Conservation (phyloP, 768 basidiomycete species). For the Panus rudis region DNA sequence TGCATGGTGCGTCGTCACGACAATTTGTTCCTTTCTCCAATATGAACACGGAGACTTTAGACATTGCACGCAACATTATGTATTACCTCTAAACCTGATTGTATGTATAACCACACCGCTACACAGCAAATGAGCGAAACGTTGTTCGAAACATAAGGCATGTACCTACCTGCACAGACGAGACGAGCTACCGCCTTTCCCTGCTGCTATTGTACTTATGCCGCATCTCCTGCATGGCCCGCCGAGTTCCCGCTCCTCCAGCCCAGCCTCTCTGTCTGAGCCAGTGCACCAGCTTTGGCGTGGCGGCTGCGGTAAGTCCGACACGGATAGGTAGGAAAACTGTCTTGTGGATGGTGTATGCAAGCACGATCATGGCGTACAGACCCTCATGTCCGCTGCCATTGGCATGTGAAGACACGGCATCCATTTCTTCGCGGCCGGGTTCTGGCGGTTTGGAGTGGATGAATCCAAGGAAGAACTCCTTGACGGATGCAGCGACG, state of each 20-base stretch:
- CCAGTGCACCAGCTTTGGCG: slow-evolving; percentile 84
- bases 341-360: slow-evolving; percentile 96
- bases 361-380: slow-evolving; percentile 88
- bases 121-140: too few relatives aligned
- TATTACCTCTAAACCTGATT: too few relatives aligned
- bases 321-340: slow-evolving; percentile 83
- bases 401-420: slow-evolving; percentile 22
- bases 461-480: slow-evolving; percentile 36
- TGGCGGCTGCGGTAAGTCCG: slow-evolving; percentile 80
- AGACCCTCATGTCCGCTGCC: slow-evolving; percentile 59
- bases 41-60: too few relatives aligned
- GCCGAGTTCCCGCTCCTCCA: slow-evolving; percentile 58
- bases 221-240: slow-evolving; percentile 45
- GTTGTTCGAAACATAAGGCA: not conserved
- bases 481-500: slow-evolving; percentile 52
- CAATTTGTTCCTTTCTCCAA: not conserved
- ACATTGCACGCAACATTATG: too few relatives aligned
- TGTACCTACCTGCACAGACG: not conserved
- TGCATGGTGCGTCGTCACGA: too few relatives aligned
- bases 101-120: too few relatives aligned
- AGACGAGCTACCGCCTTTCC: slow-evolving; percentile 6
- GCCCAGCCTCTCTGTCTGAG: slow-evolving; percentile 78
- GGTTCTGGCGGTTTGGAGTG: slow-evolving; percentile 55
- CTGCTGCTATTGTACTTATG: slow-evolving; percentile 27
- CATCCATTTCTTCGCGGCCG: slow-evolving; percentile 58